Evolutionary conservation across 257 asterid species (phyloP), one percentile per base, ranked within the genome.

Genomic region (Nicotiana benthamiana): DNA sequence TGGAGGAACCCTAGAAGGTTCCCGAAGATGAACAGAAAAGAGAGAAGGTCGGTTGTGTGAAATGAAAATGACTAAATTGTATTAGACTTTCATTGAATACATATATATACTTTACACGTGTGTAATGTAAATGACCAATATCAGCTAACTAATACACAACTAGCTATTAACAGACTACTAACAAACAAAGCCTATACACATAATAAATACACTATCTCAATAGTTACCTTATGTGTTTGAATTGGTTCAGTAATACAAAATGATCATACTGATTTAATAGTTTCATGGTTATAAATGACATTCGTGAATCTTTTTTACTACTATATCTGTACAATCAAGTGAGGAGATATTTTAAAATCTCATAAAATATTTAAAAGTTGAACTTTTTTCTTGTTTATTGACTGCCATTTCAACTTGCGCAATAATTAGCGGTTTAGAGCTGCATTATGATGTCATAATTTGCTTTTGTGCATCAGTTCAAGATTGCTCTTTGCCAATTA

Each of bases 401-500:
- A 22, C 40, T 76, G 80, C 12, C 48, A 32, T 66, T 32, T 67
- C 2, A 43, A 10, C 75, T 67, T 67, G 26, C 32, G 75, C 48
- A 16, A 43, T 32, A 67, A 15, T 22, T 56, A 2, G 20, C 1
- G 3, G 75, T 64, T 62, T 52, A 34, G 64, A 15, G 30, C 63
- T 75, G 40, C 80, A 75, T 17, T 59, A 65, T 52, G 53, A 30
- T n/a, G 8, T 66, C 80, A 26, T 17, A 18, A 51, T n/a, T 32
- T 57, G 77, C 28, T 68, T 83, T 54, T 46, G 22, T 83, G 20
- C 87, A 87, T 82, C 93, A 93, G 98, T 93, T 92, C 89, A 92
- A 93, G 81, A 90, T 93, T 53, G 96, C 93, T 59, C 97, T 93
- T 70, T 93, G 98, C 86, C 98, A 92, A 86, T 87, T 93, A 82